These are phyloP conservation scores for Neonectria neomacrospora DNA, from an alignment of 2,329 filamentous ascomycete species.

Conservation along the genomic window DNA sequence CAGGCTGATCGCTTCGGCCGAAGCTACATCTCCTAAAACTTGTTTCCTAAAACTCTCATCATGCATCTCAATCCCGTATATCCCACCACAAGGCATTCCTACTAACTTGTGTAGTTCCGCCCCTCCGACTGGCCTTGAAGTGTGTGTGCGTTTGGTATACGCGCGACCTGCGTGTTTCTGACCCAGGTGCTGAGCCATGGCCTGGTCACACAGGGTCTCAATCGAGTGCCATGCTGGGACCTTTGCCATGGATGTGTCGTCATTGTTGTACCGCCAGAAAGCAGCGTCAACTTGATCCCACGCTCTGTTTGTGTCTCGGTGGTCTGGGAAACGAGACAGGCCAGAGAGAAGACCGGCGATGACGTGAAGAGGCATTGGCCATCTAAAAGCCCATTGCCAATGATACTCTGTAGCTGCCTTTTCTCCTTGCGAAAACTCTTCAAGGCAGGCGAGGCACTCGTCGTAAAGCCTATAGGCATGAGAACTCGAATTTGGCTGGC, in stretches of 20 bases:
- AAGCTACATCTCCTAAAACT: constrained; percentile 6
- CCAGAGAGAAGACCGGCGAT: constrained; percentile 27
- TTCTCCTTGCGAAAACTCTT: constrained; percentile 30
- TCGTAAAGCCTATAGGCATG: constrained; percentile 25
- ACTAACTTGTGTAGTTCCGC: constrained; percentile 11
- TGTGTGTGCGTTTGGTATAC: constrained; percentile 27
- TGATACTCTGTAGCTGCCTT: constrained; percentile 23
- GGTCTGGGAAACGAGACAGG: constrained; percentile 25
- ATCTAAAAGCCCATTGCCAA: constrained; percentile 34
- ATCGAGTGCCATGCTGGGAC: constrained; percentile 30
- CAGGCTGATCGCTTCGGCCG: constrained; percentile 16
- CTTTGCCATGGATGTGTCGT: constrained; percentile 31
- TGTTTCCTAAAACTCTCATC: constrained; percentile 13
- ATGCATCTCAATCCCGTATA: constrained; percentile 22
- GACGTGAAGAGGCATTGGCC: constrained; percentile 34
- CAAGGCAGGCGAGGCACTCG: constrained; percentile 31
- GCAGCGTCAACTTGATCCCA: constrained; percentile 31
- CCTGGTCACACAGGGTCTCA: constrained; percentile 31
- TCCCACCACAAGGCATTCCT: constrained; percentile 13
- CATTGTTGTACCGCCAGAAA: constrained; percentile 33
- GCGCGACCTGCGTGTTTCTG: constrained; percentile 23
- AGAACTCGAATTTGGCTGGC: background rate
- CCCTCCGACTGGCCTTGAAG: background rate
- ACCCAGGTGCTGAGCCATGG: constrained; percentile 22
- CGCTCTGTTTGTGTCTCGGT: constrained; percentile 30